These are phyloP conservation scores for Trichoderma semiorbis DNA, from an alignment of 2,329 filamentous ascomycete species.

Conservation along the genomic window DNA sequence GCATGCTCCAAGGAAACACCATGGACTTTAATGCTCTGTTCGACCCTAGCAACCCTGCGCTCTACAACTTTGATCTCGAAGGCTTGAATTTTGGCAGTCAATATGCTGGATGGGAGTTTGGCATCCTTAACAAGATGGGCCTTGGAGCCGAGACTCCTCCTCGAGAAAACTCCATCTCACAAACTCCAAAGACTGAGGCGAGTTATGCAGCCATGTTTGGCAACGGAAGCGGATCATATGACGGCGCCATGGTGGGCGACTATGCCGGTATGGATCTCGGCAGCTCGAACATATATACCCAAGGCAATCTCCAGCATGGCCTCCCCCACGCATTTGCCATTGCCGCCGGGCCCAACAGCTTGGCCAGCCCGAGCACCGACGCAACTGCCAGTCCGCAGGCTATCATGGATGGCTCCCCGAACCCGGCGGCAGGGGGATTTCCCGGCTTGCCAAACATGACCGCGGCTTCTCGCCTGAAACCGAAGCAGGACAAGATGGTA, in stretches of 20 bases:
- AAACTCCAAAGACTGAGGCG: slow-evolving; percentile 36
- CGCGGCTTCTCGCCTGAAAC: slow-evolving; percentile 36
- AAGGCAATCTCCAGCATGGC: slow-evolving; percentile 59
- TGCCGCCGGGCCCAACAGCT: slow-evolving; percentile 58
- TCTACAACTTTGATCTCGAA: slow-evolving; percentile 95
- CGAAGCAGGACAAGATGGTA: slow-evolving; percentile 41
- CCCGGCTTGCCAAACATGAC: slow-evolving; percentile 26
- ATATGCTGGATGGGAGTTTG: slow-evolving; percentile 92
- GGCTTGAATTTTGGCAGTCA: slow-evolving; percentile 87
- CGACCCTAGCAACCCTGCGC: slow-evolving; percentile 83
- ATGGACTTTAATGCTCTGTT: slow-evolving; percentile 65
- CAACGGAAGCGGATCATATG: slow-evolving; percentile 49
- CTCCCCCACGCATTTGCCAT: slow-evolving; percentile 64
- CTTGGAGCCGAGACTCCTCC: slow-evolving; percentile 69
- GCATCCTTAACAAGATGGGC: slow-evolving; percentile 94
- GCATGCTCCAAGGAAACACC: slow-evolving; percentile 48
- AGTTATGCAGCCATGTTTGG: slow-evolving; percentile 49
- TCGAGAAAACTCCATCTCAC: slow-evolving; percentile 56
- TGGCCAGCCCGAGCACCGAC: slow-evolving; percentile 63
- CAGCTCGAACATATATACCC: slow-evolving; percentile 47
- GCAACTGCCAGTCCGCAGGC: slow-evolving; percentile 59
- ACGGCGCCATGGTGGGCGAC: slow-evolving; percentile 45
- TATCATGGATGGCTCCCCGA: slow-evolving; percentile 54
- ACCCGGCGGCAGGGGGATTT: slow-evolving; percentile 26
- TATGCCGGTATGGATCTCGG: slow-evolving; percentile 52